Evolutionary conservation across 2,329 filamentous ascomycete genomes (phyloP).

Genomic region (Colletotrichum falcatum): DNA sequence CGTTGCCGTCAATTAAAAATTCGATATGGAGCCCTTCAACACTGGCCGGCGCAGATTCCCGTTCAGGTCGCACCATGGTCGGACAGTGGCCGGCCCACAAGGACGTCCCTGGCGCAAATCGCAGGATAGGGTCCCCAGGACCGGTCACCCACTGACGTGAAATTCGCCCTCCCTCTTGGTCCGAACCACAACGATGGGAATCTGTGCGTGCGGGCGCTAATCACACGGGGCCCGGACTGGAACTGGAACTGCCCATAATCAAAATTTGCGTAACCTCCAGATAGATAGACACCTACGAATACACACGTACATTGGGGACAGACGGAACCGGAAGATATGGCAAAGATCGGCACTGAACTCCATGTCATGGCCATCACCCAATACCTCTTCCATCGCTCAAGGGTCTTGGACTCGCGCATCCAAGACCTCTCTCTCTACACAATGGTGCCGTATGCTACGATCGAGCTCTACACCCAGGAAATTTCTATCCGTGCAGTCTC

Average conservation of each 20-base stretch:
- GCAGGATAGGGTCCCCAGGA: conserved; percentile 14
- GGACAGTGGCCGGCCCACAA: conserved; percentile 35
- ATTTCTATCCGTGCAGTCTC: conserved; percentile 5
- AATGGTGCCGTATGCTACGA: conserved; percentile 11
- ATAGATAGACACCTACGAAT: too few species aligned
- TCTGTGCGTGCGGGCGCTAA: neutral
- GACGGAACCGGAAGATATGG: neutral
- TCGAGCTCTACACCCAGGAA: neutral
- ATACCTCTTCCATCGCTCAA: neutral
- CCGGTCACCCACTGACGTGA: neutral
- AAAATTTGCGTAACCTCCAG: neutral
- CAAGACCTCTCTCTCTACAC: neutral
- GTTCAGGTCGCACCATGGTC: conserved; percentile 38
- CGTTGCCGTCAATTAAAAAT: conserved; percentile 26
- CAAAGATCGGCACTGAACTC: conserved; percentile 10
- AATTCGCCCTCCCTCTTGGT: conserved; percentile 4
- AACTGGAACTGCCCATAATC: neutral
- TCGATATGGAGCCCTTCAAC: conserved; percentile 23
- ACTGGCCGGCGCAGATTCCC: conserved; percentile 33
- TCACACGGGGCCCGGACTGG: neutral
- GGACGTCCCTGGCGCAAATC: conserved; percentile 41
- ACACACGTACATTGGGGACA: conserved; percentile 3
- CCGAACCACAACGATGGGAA: conserved; percentile 13
- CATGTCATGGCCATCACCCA: neutral
- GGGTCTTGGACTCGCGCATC: conserved; percentile 1